phyloP scores from a whole-genome alignment of 495 filamentous ascomycete species.

The Parmelia sp. region DNA sequence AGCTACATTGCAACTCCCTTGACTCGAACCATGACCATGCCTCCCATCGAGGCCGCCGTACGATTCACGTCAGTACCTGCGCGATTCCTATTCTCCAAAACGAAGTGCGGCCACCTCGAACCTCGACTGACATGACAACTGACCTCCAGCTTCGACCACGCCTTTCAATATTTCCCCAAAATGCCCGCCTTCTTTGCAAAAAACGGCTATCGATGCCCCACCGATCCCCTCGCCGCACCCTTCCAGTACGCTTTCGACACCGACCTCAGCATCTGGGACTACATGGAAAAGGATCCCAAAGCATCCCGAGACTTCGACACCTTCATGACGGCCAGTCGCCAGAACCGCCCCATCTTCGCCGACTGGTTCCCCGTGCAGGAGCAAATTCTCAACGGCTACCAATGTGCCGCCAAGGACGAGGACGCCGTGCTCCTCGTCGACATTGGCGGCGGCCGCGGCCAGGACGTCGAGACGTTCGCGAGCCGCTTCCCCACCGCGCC shows the following conservation, averaged over 20 bases:
- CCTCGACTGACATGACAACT: background rate
- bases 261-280: background rate
- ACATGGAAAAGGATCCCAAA: background rate
- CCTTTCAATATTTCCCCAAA: background rate
- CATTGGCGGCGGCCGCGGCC: conserved; percentile 36
- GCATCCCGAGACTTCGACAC: background rate
- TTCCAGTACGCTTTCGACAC: conserved; percentile 1
- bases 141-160: background rate
- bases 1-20: background rate
- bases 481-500: conserved; percentile 26
- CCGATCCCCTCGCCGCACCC: background rate
- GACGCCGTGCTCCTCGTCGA: conserved; percentile 37
- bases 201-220: background rate
- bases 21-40: background rate
- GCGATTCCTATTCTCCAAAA: background rate
- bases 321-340: background rate
- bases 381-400: background rate
- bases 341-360: background rate
- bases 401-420: background rate
- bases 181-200: background rate
- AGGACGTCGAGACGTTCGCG: conserved; percentile 33
- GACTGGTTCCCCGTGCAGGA: background rate
- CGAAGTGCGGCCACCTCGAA: background rate
- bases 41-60: background rate
- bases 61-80: background rate